A percentile compares a stretch with the other conserved stretches of the same genome.
Conservation (phyloP, 2,329 filamentous ascomycete species). For the Hymenoscyphus scutula region DNA sequence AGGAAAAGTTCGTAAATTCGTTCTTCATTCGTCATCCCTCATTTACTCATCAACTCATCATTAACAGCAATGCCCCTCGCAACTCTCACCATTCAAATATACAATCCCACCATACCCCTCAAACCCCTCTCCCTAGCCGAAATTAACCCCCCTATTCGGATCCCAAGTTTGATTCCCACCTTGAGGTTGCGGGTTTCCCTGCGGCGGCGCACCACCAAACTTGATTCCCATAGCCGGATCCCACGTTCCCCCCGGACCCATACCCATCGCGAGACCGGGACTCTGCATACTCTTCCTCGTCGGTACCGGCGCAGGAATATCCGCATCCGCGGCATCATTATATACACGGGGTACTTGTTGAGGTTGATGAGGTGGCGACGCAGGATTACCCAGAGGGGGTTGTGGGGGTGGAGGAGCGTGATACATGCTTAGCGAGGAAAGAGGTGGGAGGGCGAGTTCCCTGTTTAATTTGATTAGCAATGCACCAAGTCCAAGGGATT, state of each 20-base stretch:
- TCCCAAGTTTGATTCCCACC: conserved; percentile 29
- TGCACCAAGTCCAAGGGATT: too few relatives aligned
- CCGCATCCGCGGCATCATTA: conserved; percentile 12
- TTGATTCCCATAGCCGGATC: conserved; percentile 77
- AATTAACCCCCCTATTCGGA: conserved; percentile 32
- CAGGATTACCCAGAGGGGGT: conserved; percentile 18
- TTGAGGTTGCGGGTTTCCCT: conserved; percentile 2
- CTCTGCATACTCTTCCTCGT: conserved; percentile 51
- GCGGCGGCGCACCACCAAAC: conserved; percentile 53
- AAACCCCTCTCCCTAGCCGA: too few relatives aligned
- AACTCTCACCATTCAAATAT: too few relatives aligned
- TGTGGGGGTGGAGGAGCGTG: conserved; percentile 18
- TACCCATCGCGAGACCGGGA: conserved; percentile 39
- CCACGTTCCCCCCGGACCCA: conserved; percentile 59
- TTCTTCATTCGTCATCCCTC: too few relatives aligned
- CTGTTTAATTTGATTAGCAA: conserved; percentile 22
- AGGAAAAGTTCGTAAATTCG: too few relatives aligned
- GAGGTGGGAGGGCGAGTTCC: conserved; percentile 20
- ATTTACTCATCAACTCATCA: too few relatives aligned
- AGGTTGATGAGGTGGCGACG: conserved; percentile 12
- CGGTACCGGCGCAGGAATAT: conserved; percentile 46
- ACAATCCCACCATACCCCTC: too few relatives aligned
- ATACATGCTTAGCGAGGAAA: conserved; percentile 24
- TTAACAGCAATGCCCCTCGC: too few relatives aligned
- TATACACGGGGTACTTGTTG: conserved; percentile 26